These are phyloP conservation scores for Geotrichum klebahnii DNA, from an alignment of 1,139 yeast species.

Conservation along the genomic window DNA sequence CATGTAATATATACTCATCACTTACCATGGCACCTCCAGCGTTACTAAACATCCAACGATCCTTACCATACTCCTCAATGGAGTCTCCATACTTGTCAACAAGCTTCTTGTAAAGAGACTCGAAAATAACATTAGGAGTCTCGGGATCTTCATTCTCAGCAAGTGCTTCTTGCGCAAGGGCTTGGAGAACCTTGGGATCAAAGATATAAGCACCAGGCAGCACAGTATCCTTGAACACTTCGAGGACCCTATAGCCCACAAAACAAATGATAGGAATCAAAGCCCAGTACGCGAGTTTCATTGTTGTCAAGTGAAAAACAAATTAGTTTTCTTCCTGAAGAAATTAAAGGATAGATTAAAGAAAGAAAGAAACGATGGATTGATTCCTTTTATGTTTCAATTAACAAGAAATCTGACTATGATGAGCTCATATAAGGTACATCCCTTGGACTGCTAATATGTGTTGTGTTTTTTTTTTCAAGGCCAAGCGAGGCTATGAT, in stretches of 20 bases:
- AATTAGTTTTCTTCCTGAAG: not conserved
- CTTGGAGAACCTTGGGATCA: constrained; percentile 48
- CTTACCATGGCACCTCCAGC: constrained; percentile 95
- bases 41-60: constrained; percentile 92
- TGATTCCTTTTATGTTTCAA: no score
- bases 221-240: constrained; percentile 25
- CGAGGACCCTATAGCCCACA: constrained; percentile 5
- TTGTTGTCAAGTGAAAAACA: not conserved
- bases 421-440: no score
- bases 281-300: constrained; percentile 12
- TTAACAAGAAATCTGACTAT: no score
- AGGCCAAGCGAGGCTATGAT: no score
- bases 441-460: no score
- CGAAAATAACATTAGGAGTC: constrained; percentile 53
- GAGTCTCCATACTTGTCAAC: constrained; percentile 62
- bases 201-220: constrained; percentile 63
- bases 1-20: no score
- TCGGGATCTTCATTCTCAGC: constrained; percentile 54
- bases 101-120: constrained; percentile 56
- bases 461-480: no score
- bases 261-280: constrained; percentile 12
- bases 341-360: not conserved
- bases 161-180: constrained; percentile 48
- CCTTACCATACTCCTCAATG: constrained; percentile 63
- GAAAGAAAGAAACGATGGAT: no score